Conservation (phyloP, 2,329 filamentous ascomycete species). For the Microthyrium microscopicum region DNA sequence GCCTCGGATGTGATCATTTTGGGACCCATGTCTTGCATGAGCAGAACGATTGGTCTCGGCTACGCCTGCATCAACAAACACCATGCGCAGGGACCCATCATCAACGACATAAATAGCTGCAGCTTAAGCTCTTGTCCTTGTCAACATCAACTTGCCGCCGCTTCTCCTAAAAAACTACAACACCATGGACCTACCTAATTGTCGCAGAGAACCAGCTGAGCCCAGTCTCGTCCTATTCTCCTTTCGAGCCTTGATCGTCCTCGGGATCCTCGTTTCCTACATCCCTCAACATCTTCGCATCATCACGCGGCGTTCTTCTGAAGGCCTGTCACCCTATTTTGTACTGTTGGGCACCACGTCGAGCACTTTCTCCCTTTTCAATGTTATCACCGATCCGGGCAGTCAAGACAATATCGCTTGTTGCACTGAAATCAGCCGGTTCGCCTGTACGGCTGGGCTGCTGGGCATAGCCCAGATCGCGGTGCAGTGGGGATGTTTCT, state of each 20-base stretch:
- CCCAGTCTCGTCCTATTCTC: too few relatives aligned
- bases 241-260: conserved; percentile 70
- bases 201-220: too few relatives aligned
- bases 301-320: conserved; percentile 66
- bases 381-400: conserved; percentile 75
- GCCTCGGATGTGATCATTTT: too few relatives aligned
- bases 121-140: too few relatives aligned
- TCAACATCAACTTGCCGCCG: too few relatives aligned
- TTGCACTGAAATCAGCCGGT: conserved; percentile 63
- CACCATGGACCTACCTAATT: too few relatives aligned
- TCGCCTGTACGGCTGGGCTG: conserved; percentile 72
- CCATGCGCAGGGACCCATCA: too few relatives aligned
- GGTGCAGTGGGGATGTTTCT: conserved; percentile 82
- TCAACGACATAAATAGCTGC: too few relatives aligned
- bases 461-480: conserved; percentile 84
- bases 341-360: conserved; percentile 86
- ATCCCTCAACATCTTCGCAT: conserved; percentile 90
- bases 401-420: conserved; percentile 73
- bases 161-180: too few relatives aligned
- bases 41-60: too few relatives aligned
- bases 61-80: too few relatives aligned
- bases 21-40: too few relatives aligned
- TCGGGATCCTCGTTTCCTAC: conserved; percentile 85
- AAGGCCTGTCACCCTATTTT: conserved; percentile 91
- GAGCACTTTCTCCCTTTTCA: conserved; percentile 74